Percentiles rank a stretch among this genome's conserved stretches.
Conservation (phyloP, 371 early-diverging fungal genomes). For the Saksenaea vasiformis region DNA sequence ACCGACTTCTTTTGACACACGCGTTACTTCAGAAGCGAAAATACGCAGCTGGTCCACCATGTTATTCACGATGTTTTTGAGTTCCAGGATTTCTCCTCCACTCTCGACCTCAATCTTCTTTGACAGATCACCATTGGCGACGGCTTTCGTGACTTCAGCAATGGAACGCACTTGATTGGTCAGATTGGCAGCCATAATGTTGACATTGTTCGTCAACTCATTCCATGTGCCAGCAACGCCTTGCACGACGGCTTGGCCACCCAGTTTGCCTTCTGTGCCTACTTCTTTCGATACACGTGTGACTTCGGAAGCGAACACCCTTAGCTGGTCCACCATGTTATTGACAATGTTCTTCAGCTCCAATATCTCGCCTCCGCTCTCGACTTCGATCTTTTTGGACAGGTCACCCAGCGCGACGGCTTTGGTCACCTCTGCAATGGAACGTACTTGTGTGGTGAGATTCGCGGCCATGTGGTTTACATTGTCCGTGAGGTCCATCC, state of each 20-base stretch:
- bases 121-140: slow-evolving; percentile 63
- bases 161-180: slow-evolving; percentile 68
- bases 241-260: slow-evolving; percentile 44
- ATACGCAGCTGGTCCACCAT: slow-evolving; percentile 66
- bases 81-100: slow-evolving; percentile 66
- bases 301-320: slow-evolving; percentile 52
- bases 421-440: slow-evolving; percentile 58
- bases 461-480: slow-evolving; percentile 67
- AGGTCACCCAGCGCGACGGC: slow-evolving; percentile 65
- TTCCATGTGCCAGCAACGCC: slow-evolving; percentile 67
- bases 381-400: slow-evolving; percentile 38
- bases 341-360: slow-evolving; percentile 45
- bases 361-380: slow-evolving; percentile 47
- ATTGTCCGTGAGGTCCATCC: slow-evolving; percentile 68
- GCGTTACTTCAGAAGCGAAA: slow-evolving; percentile 59
- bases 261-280: slow-evolving; percentile 56
- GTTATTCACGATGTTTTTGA: slow-evolving; percentile 73
- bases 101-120: slow-evolving; percentile 69
- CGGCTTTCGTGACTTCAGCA: slow-evolving; percentile 63
- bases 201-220: slow-evolving; percentile 67
- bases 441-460: slow-evolving; percentile 60
- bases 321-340: slow-evolving; percentile 40
- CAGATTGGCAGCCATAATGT: slow-evolving; percentile 62
- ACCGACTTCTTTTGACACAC: slow-evolving; percentile 61
- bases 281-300: slow-evolving; percentile 52